A percentile compares a stretch with the other conserved stretches of the same genome.
phyloP scores from a whole-genome alignment of 2,329 filamentous ascomycete species.

The Stagonosporopsis vannaccii region DNA sequence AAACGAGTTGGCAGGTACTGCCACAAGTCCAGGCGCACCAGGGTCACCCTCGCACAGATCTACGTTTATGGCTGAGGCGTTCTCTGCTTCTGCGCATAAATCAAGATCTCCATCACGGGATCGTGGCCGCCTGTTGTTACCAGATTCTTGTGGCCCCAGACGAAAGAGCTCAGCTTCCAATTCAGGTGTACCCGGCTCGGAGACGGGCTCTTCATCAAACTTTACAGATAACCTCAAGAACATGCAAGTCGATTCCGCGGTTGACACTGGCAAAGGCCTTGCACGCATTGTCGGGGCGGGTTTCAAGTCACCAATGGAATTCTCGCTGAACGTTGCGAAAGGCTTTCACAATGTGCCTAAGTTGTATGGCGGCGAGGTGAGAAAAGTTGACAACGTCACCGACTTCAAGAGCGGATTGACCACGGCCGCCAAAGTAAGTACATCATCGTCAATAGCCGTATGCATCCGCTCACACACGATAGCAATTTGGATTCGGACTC shows the following conservation, averaged over 20 bases:
- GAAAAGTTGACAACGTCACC: conserved; percentile 80
- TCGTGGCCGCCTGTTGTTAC: conserved; percentile 17
- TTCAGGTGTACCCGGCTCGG: conserved; percentile 23
- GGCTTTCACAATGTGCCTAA: conserved; percentile 89
- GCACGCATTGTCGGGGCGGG: conserved; percentile 77
- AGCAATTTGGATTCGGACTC: conserved; percentile 77
- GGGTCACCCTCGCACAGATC: conserved; percentile 35
- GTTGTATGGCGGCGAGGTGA: conserved; percentile 83
- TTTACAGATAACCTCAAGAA: conserved; percentile 28
- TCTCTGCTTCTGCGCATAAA: conserved; percentile 38
- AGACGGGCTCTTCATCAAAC: conserved; percentile 27
- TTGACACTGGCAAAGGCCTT: conserved; percentile 72
- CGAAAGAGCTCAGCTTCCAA: conserved; percentile 28
- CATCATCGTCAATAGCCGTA: too few species aligned
- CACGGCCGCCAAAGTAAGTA: conserved; percentile 71
- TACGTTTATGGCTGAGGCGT: conserved; percentile 44
- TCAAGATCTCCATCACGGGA: conserved; percentile 40
- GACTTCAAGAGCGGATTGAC: conserved; percentile 77
- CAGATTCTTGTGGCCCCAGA: conserved; percentile 15
- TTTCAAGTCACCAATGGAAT: conserved; percentile 82
- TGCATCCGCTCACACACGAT: conserved; percentile 15
- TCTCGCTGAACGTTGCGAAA: conserved; percentile 80
- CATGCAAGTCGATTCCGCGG: conserved; percentile 60
- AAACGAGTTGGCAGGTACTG: conserved; percentile 16
- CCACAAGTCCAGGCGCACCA: conserved; percentile 23